Evolutionary conservation across 139 green algal species (phyloP).

Genomic region (Chlamydomonas applanata): DNA sequence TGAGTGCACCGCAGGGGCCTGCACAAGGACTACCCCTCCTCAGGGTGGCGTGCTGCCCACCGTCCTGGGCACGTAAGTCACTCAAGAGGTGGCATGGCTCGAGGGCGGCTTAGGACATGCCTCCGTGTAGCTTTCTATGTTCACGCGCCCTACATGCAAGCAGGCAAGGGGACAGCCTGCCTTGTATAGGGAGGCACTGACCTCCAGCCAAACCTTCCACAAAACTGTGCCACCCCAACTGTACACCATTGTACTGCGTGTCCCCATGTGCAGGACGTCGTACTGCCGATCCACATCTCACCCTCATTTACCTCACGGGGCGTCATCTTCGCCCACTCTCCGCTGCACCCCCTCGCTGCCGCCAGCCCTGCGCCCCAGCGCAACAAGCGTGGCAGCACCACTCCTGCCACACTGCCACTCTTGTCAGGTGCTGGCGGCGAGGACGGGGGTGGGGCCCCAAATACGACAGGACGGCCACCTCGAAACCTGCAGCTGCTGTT

Average conservation of each 20-base stretch:
- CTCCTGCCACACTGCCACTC: too few species aligned
- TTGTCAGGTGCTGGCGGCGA: too few species aligned
- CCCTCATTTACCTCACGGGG: neutral
- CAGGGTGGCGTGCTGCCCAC: slow-evolving; percentile 11
- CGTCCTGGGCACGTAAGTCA: neutral
- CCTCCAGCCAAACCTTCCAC: too few species aligned
- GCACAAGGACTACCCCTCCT: slow-evolving; percentile 16
- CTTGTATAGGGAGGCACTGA: too few species aligned
- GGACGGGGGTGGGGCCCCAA: too few species aligned
- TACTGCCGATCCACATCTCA: slow-evolving; percentile 17
- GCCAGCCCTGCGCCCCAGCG: neutral
- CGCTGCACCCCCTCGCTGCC: slow-evolving; percentile 10
- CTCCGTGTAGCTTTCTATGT: too few species aligned
- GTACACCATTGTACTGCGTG: too few species aligned
- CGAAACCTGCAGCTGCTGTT: slow-evolving; percentile 15
- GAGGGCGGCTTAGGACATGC: too few species aligned
- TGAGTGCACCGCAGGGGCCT: neutral
- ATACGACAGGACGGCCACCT: neutral
- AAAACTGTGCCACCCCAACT: too few species aligned
- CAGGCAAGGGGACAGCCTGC: too few species aligned
- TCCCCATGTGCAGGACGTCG: slow-evolving; percentile 10
- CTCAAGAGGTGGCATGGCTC: too few species aligned
- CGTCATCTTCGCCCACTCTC: slow-evolving; percentile 3
- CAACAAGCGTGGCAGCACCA: neutral
- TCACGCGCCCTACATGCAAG: too few species aligned